Percentiles rank a stretch among this genome's conserved stretches.
phyloP scores from a whole-genome alignment of 768 basidiomycete genomes.

The Psilocybe azurescens region DNA sequence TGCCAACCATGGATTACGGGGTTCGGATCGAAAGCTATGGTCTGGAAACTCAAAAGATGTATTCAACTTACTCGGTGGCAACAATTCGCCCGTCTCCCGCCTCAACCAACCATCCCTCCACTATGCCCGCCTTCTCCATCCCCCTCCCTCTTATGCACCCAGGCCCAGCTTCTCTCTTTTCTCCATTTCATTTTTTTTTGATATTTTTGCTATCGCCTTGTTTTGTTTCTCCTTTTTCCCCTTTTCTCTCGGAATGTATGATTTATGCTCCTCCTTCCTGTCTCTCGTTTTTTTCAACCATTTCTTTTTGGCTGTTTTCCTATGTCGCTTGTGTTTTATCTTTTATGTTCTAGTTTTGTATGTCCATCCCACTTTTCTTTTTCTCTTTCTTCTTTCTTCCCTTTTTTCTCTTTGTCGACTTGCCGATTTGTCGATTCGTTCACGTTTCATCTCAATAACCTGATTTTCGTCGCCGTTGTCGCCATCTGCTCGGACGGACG shows the following conservation, averaged over 20 bases:
- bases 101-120: too few relatives aligned
- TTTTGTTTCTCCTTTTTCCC: constrained; percentile 7
- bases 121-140: background rate
- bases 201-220: constrained; percentile 8
- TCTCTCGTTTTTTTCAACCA: too few relatives aligned
- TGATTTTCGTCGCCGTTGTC: too few relatives aligned
- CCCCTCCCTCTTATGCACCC: background rate
- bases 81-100: background rate
- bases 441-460: background rate
- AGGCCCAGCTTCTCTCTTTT: constrained; percentile 1
- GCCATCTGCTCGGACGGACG: too few relatives aligned
- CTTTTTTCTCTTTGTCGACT: constrained; percentile 5
- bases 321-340: background rate
- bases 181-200: background rate
- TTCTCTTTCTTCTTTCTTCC: constrained; percentile 3
- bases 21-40: too few relatives aligned
- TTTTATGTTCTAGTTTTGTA: background rate
- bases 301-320: too few relatives aligned
- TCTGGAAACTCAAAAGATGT: too few relatives aligned
- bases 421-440: background rate
- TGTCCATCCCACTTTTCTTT: constrained; percentile 6
- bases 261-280: too few relatives aligned
- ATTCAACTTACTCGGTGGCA: too few relatives aligned
- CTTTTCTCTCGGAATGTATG: too few relatives aligned
- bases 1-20: too few relatives aligned